Evolutionary conservation across 2,329 filamentous ascomycete species (phyloP), one percentile per base, ranked within the genome.

Genomic region (Pseudogymnoascus sp.): DNA sequence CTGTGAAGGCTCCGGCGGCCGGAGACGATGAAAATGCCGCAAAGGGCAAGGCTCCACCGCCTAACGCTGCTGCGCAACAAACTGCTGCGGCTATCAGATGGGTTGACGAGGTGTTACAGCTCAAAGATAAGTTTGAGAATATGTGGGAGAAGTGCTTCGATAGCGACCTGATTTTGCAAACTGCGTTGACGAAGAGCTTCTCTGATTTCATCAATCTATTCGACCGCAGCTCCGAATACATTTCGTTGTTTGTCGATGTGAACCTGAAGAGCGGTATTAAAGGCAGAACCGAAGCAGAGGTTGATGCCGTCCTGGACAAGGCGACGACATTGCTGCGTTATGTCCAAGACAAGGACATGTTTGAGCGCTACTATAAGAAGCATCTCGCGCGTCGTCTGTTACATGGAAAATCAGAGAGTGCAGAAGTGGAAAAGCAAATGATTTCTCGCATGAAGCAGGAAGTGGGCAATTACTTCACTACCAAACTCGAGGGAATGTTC

Each of bases 341-440:
- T 68, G 83, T 99, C 37, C 85, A 87, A 61, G 93, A 97, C 70
- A 94, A 93, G 75, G 94, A 99, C 72, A 81, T 96, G 67, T 97
- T 99, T 70, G 93, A 99, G 77, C 86, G 89, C 4, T 99, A 99
- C 74, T 97, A 99, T 79, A 96, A 97, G 79, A 96, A 96, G 73
- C 94, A 99, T 75, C 82, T 99, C 25, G 93, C 90, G 48, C 88
- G 90, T 64, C 86, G 94, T 60, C 78, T 99, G 42, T 79, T 99
- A 15, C 90, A 94, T 76, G 90, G 88, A 72, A 95, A 94, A 69
- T 93, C 91, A 0, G 87, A 95, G 67, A 96, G 90, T 72, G 87
- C 90, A 66, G 93, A 97, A 70, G 90, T 92, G 0, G 94, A 99
- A 76, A 92, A 93, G 73, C 88, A 94, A 70, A 95, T 99, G 84